A percentile compares a stretch with the other conserved stretches of the same genome.
Evolutionary conservation across 139 green algal species (phyloP).

Genomic region (Gonium pectorale): DNA sequence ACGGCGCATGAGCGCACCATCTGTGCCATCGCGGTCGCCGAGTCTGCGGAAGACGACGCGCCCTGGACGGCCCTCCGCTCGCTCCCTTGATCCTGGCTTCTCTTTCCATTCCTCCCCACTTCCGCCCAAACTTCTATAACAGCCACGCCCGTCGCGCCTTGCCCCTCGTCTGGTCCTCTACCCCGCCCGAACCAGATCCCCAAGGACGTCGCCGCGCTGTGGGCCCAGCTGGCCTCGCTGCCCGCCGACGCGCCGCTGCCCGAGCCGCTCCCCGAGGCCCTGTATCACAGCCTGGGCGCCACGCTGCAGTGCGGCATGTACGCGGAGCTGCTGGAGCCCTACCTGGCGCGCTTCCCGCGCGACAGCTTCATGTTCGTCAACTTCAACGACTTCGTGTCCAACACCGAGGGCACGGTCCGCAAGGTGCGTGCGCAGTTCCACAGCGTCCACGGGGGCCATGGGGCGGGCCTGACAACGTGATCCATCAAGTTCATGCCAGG

Average conservation of each 20-base stretch:
- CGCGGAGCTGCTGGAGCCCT: slow-evolving; percentile 72
- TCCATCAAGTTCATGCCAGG: no score
- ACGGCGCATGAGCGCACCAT: background rate
- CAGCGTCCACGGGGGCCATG: no score
- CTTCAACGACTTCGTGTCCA: slow-evolving; percentile 71
- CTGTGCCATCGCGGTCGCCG: no score
- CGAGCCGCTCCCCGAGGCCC: slow-evolving; percentile 50
- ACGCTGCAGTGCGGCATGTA: slow-evolving; percentile 68
- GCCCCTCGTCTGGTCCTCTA: no score
- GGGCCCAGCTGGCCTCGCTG: slow-evolving; percentile 47
- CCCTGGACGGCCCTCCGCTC: background rate
- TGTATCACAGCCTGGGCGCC: slow-evolving; percentile 59
- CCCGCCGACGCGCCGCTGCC: slow-evolving; percentile 59
- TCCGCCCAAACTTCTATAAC: no score
- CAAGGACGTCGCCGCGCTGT: slow-evolving; percentile 28
- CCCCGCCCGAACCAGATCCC: background rate
- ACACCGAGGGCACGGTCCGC: slow-evolving; percentile 65
- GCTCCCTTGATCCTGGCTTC: background rate
- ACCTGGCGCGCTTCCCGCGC: slow-evolving; percentile 68
- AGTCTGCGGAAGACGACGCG: no score
- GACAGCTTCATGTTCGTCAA: slow-evolving; percentile 83
- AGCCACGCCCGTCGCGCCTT: no score
- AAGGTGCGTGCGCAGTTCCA: slow-evolving; percentile 22
- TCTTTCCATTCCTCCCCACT: background rate
- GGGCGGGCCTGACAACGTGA: no score